Percentiles rank a stretch among this genome's conserved stretches.
Evolutionary conservation across 805 yeast species (phyloP).

Genomic region (Maudiozyma barnettii): DNA sequence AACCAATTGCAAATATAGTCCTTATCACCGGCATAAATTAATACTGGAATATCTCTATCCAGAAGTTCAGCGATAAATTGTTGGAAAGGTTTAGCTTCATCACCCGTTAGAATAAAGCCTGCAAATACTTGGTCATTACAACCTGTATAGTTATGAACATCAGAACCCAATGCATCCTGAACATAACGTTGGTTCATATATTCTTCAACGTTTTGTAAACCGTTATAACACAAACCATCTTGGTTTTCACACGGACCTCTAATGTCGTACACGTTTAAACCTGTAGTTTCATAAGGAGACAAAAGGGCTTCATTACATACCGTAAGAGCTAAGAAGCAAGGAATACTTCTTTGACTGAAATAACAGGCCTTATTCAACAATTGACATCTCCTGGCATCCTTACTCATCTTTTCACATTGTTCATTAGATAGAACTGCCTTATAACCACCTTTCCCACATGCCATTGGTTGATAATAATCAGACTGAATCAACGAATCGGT

Average conservation of each 20-base stretch:
- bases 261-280: conserved; percentile 80
- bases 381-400: conserved; percentile 55
- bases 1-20: conserved; percentile 91
- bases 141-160: conserved; percentile 58
- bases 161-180: conserved; percentile 72
- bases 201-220: conserved; percentile 56
- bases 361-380: conserved; percentile 59
- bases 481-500: conserved; percentile 78
- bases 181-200: conserved; percentile 69
- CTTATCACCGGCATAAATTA: conserved; percentile 90
- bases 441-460: conserved; percentile 84
- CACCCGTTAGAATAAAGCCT: conserved; percentile 70
- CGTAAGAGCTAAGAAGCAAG: conserved; percentile 75
- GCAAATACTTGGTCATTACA: conserved; percentile 61
- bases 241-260: conserved; percentile 68
- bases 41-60: conserved; percentile 63
- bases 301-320: conserved; percentile 67
- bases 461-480: conserved; percentile 82
- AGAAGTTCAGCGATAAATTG: conserved; percentile 59
- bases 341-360: conserved; percentile 48
- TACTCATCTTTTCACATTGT: conserved; percentile 57
- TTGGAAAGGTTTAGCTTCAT: conserved; percentile 79
- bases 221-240: conserved; percentile 61
- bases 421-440: conserved; percentile 62
- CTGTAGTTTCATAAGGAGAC: conserved; percentile 65